These are phyloP conservation scores for Plasmopara viticola DNA, from an alignment of 352 stramenopile genomes.

Conservation along the genomic window DNA sequence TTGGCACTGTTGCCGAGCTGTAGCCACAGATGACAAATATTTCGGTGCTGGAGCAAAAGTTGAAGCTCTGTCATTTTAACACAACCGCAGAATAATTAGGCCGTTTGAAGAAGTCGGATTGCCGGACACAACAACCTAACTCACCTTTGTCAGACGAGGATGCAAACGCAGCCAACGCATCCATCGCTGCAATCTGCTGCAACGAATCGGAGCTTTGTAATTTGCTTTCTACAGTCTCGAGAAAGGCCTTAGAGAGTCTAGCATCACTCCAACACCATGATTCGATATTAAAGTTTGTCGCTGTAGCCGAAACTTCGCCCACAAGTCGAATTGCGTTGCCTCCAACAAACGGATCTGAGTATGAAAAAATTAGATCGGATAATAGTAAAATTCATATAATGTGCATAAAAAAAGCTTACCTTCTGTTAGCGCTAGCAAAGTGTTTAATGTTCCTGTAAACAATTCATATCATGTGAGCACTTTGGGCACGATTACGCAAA, in stretches of 20 bases:
- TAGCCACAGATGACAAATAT: constrained; percentile 55
- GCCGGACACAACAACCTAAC: neutral
- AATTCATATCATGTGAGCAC: neutral
- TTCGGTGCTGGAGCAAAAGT: constrained; percentile 63
- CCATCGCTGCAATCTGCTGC: constrained; percentile 81
- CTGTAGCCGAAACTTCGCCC: constrained; percentile 68
- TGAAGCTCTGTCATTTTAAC: constrained; percentile 44
- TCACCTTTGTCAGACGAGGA: constrained; percentile 77
- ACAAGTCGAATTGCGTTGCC: constrained; percentile 68
- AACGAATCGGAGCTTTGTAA: constrained; percentile 54
- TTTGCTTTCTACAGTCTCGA: constrained; percentile 67
- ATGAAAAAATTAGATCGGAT: neutral
- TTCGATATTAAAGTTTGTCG: constrained; percentile 53
- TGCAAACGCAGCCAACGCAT: constrained; percentile 70
- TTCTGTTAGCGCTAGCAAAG: constrained; percentile 55
- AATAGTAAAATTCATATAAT: neutral
- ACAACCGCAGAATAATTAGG: constrained; percentile 1
- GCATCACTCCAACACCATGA: constrained; percentile 76
- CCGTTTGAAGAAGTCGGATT: neutral
- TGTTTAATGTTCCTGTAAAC: constrained; percentile 53
- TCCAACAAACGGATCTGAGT: constrained; percentile 68
- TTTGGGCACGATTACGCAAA: neutral
- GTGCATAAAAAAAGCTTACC: constrained; percentile 29
- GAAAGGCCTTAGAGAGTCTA: constrained; percentile 67
- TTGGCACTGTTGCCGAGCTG: constrained; percentile 51